Evolutionary conservation across 371 early-diverging fungal species (phyloP).

Genomic region (Syncephalastrum racemosum): DNA sequence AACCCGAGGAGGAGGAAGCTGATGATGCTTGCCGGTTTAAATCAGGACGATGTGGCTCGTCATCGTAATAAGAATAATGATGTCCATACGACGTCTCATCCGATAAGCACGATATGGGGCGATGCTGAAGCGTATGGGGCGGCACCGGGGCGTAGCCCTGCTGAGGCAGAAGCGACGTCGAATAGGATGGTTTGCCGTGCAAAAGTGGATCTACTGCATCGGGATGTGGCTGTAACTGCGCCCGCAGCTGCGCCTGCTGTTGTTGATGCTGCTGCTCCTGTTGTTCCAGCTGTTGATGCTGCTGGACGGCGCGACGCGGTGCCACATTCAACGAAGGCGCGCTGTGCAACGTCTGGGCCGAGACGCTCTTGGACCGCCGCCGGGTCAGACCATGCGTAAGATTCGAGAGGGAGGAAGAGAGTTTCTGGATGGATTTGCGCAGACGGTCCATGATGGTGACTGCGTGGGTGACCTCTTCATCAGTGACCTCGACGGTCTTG

Average conservation of each 20-base stretch:
- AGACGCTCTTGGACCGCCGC: slow-evolving; percentile 23
- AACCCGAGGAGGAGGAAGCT: slow-evolving; percentile 22
- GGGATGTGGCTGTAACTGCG: not conserved
- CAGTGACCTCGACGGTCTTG: slow-evolving; percentile 24
- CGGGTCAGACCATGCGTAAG: slow-evolving; percentile 22
- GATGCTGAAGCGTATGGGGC: slow-evolving; percentile 1
- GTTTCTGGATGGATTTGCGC: slow-evolving; percentile 26
- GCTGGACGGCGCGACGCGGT: not conserved
- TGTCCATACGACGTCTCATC: slow-evolving; percentile 13
- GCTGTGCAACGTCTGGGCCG: not conserved
- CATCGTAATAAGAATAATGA: slow-evolving; percentile 13
- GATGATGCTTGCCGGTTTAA: slow-evolving; percentile 22
- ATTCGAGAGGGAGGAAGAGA: slow-evolving; percentile 21
- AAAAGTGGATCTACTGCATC: slow-evolving; percentile 8
- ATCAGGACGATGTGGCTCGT: slow-evolving; percentile 7
- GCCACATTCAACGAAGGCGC: slow-evolving; percentile 2
- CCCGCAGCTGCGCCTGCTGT: not conserved
- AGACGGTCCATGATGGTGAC: slow-evolving; percentile 35
- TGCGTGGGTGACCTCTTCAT: slow-evolving; percentile 25
- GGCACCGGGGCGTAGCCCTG: slow-evolving; percentile 3
- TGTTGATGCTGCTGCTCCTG: slow-evolving; percentile 3
- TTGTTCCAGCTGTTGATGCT: not conserved
- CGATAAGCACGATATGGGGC: slow-evolving; percentile 20
- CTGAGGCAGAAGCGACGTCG: slow-evolving; percentile 15
- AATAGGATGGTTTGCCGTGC: slow-evolving; percentile 17